Evolutionary conservation across 371 early-diverging fungal species (phyloP).

Genomic region (Apophysomyces trapeziformis): DNA sequence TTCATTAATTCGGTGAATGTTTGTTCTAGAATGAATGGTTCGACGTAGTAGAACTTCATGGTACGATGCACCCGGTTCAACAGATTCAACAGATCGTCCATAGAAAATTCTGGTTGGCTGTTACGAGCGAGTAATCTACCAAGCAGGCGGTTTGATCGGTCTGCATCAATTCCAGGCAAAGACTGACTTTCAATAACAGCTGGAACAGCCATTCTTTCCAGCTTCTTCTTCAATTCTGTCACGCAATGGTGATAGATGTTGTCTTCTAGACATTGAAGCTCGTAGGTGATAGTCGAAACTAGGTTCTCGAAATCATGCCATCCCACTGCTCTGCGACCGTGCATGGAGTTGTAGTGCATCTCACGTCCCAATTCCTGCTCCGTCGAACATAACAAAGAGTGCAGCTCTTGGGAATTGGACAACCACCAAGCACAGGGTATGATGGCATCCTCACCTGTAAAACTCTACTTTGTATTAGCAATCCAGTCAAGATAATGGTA

Average conservation of each 20-base stretch:
- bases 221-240: conserved; percentile 91
- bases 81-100: conserved; percentile 92
- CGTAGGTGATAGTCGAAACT: conserved; percentile 68
- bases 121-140: conserved; percentile 76
- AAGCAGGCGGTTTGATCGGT: conserved; percentile 80
- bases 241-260: conserved; percentile 84
- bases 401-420: conserved; percentile 91
- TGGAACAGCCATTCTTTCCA: conserved; percentile 92
- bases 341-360: conserved; percentile 46
- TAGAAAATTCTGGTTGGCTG: conserved; percentile 77
- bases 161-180: conserved; percentile 89
- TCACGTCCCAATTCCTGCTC: conserved; percentile 54
- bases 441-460: conserved; percentile 63
- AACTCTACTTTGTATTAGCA: conserved; percentile 17
- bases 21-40: conserved; percentile 77
- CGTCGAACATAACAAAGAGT: conserved; percentile 63
- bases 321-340: conserved; percentile 51
- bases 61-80: conserved; percentile 90
- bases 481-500: conserved; percentile 11
- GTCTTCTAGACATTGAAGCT: conserved; percentile 68
- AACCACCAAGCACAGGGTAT: conserved; percentile 88
- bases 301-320: conserved; percentile 68
- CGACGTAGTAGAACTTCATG: conserved; percentile 95
- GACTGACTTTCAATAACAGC: conserved; percentile 93
- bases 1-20: conserved; percentile 89